Base-by-base conservation (phyloP, 139 green algal species). In the Auxenochlorella pyrenoidosa region DNA sequence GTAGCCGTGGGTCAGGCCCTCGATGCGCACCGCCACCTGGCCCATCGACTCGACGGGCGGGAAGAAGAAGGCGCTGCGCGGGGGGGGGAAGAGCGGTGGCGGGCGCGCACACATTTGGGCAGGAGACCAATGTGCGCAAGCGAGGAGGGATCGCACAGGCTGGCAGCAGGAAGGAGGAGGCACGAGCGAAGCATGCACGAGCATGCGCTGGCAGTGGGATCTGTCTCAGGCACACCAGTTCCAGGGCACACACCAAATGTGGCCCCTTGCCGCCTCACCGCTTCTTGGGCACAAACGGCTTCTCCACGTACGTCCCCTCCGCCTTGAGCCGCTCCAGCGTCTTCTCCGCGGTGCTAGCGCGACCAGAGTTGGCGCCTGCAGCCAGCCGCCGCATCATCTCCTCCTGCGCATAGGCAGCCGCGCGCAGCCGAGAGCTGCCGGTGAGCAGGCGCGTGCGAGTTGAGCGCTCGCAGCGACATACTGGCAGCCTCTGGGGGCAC, bases 281-380 rank as follows among this genome's bases (percentile, higher is more conserved):
- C 75, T 90, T 85, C 89, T 98, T 98, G 78, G 89, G 82, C 79
- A 96, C 93, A 89, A 97, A 98, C 16, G 96, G 96, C 93, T 98
- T 98, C 79, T 95, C 90, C 32, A 98, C 92, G 0, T 95, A 88
- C 13, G 65, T 86, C 4, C 93, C 95, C 73, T 97, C 94, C 24
- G 83, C 87, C 80, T 93, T 94, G 63, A 99, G 94, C 79, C 93
- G 93, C 86, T 98, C 97, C 66, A 99, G 88, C 78, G 92, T 85
- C 92, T 99, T 99, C 88, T 99, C 92, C 24, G 98, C 98, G n/a
- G 95, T 90, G 13, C 90, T 87, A 24, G 96, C 96, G 36, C 96
- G 92, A 30, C 96, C 96, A 24, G 85, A 81, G 68, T 95, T 92
- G 21, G 90, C 94, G 30, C 96, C 96, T 10, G 90, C 96, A 0